Evolutionary conservation across 257 asterid species (phyloP).

Genomic region (Cinchona pubescens): DNA sequence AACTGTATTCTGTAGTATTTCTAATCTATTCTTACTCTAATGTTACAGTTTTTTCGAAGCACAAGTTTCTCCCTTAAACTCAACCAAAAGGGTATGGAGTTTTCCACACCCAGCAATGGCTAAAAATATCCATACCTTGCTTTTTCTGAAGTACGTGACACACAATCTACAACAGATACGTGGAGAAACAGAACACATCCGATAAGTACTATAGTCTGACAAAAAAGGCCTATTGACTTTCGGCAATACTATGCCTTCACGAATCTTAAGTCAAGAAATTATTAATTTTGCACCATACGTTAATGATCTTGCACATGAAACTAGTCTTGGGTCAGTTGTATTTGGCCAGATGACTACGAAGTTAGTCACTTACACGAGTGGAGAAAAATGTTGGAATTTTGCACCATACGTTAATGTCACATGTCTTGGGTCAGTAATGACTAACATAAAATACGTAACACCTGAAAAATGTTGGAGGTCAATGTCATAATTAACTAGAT

Average conservation of each 20-base stretch:
- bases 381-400: too few relatives aligned
- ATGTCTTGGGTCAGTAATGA: too few relatives aligned
- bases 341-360: constrained; percentile 23
- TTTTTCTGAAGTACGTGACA: not conserved
- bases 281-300: constrained; percentile 10
- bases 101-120: not conserved
- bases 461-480: constrained; percentile 20
- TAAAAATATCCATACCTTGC: constrained; percentile 2
- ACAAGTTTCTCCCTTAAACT: too few relatives aligned
- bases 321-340: constrained; percentile 18
- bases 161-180: not conserved
- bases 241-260: constrained; percentile 12
- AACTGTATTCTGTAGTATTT: too few relatives aligned
- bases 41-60: not conserved
- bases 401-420: too few relatives aligned
- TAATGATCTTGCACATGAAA: constrained; percentile 17
- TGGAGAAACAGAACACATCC: not conserved
- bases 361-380: constrained; percentile 29
- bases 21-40: too few relatives aligned
- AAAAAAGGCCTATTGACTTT: constrained; percentile 18
- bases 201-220: not conserved
- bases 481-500: constrained; percentile 7
- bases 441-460: too few relatives aligned
- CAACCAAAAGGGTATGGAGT: not conserved
- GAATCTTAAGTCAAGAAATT: constrained; percentile 27